Evolutionary conservation across 1,139 yeast genomes (phyloP).

Genomic region (Groenewaldozyma auringiensis): DNA sequence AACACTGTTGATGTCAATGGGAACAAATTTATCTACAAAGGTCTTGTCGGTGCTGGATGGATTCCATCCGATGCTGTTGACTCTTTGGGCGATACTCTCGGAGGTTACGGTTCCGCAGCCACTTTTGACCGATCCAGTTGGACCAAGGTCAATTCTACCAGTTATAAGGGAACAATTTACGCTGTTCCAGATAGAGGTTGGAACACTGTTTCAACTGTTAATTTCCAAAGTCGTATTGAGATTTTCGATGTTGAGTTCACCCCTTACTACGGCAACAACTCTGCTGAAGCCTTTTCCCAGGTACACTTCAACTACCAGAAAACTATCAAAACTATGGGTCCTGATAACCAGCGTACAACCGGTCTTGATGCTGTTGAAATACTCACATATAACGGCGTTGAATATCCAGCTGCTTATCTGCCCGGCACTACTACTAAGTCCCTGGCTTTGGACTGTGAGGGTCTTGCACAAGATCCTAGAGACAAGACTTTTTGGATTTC

Average conservation of each 20-base stretch:
- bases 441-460: slow-evolving; percentile 12
- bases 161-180: slow-evolving; percentile 13
- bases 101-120: slow-evolving; percentile 17
- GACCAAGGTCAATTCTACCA: slow-evolving; percentile 9
- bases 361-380: slow-evolving; percentile 15
- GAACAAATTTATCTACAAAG: slow-evolving; percentile 13
- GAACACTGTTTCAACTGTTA: slow-evolving; percentile 14
- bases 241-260: slow-evolving; percentile 12
- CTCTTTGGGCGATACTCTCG: slow-evolving; percentile 15
- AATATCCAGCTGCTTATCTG: slow-evolving; percentile 14
- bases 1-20: slow-evolving; percentile 3
- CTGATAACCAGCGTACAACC: slow-evolving; percentile 14
- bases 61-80: slow-evolving; percentile 15
- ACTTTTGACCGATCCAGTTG: slow-evolving; percentile 13
- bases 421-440: slow-evolving; percentile 7
- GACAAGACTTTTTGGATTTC: slow-evolving; percentile 16
- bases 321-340: slow-evolving; percentile 12
- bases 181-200: slow-evolving; percentile 18
- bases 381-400: slow-evolving; percentile 10
- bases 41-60: slow-evolving; percentile 15
- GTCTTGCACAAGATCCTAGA: slow-evolving; percentile 12
- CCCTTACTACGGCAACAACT: slow-evolving; percentile 13
- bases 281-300: slow-evolving; percentile 9
- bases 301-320: slow-evolving; percentile 9
- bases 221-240: slow-evolving; percentile 15